Conservation (phyloP, 768 basidiomycete species). For the Xerocomellus chrysenteron region DNA sequence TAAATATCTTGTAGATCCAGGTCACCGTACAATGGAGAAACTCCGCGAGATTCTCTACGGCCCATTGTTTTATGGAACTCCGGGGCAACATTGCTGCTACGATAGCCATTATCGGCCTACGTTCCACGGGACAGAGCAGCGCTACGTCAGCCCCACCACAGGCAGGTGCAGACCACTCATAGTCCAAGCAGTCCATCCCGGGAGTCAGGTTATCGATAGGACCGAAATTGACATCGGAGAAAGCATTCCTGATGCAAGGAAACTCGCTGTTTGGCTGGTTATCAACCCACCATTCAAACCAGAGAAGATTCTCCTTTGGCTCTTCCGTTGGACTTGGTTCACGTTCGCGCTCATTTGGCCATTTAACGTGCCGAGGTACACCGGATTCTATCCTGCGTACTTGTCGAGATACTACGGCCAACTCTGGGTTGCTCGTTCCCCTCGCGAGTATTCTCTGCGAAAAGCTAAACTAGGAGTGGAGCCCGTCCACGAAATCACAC, state of each 20-base stretch:
- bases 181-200: constrained; percentile 26
- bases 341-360: constrained; percentile 18
- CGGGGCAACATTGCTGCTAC: constrained; percentile 3
- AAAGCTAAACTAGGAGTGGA: neutral
- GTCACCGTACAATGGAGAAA: neutral
- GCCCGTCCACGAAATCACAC: constrained; percentile 8
- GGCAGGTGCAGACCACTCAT: constrained; percentile 24
- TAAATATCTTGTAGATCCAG: neutral
- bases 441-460: constrained; percentile 23
- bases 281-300: neutral
- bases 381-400: constrained; percentile 16
- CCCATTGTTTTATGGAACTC: neutral
- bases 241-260: neutral
- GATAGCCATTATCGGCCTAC: constrained; percentile 19
- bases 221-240: neutral
- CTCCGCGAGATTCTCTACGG: neutral
- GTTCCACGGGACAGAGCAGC: constrained; percentile 12
- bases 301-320: constrained; percentile 7
- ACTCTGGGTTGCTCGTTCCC: constrained; percentile 24
- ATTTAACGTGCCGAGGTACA: neutral
- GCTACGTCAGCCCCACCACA: constrained; percentile 24
- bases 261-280: constrained; percentile 21
- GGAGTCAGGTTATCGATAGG: no score
- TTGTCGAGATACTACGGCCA: constrained; percentile 20
- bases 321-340: constrained; percentile 18